Conservation (phyloP, 768 basidiomycete species). For the Phlegmacium glaucopus region DNA sequence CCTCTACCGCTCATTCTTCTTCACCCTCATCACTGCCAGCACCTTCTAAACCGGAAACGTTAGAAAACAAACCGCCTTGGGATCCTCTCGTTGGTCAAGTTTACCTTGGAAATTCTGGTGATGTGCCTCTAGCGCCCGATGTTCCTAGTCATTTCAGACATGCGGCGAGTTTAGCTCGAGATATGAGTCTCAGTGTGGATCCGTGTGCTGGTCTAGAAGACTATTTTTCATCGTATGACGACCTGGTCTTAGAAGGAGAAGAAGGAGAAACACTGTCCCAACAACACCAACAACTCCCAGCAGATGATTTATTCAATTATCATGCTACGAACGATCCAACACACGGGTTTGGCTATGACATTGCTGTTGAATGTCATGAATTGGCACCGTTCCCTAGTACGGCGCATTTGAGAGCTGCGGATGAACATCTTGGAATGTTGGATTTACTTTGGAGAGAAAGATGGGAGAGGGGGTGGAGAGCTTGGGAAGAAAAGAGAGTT, state of each 20-base stretch:
- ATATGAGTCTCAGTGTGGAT: neutral
- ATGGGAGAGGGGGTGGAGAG: constrained; percentile 25
- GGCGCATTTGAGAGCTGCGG: constrained; percentile 65
- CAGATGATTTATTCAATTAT: constrained; percentile 43
- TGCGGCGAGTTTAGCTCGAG: constrained; percentile 15
- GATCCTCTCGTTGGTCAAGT: constrained; percentile 62
- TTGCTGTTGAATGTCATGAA: constrained; percentile 89
- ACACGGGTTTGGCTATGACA: constrained; percentile 68
- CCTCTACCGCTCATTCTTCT: neutral
- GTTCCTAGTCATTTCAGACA: constrained; percentile 22
- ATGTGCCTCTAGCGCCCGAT: constrained; percentile 56
- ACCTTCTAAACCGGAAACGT: neutral
- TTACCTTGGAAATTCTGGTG: constrained; percentile 80
- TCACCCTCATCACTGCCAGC: neutral
- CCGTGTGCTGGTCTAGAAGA: neutral
- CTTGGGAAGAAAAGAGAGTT: constrained; percentile 18
- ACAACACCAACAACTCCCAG: constrained; percentile 8
- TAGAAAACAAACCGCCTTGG: constrained; percentile 38
- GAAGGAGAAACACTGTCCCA: neutral
- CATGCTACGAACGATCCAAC: constrained; percentile 37
- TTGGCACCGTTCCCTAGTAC: constrained; percentile 69
- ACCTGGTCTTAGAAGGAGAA: neutral
- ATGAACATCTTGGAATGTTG: constrained; percentile 67
- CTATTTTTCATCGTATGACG: neutral
- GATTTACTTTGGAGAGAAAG: constrained; percentile 65